Conservation (phyloP, 192 early-diverging fungal genomes). For the Coemansia sp. region DNA sequence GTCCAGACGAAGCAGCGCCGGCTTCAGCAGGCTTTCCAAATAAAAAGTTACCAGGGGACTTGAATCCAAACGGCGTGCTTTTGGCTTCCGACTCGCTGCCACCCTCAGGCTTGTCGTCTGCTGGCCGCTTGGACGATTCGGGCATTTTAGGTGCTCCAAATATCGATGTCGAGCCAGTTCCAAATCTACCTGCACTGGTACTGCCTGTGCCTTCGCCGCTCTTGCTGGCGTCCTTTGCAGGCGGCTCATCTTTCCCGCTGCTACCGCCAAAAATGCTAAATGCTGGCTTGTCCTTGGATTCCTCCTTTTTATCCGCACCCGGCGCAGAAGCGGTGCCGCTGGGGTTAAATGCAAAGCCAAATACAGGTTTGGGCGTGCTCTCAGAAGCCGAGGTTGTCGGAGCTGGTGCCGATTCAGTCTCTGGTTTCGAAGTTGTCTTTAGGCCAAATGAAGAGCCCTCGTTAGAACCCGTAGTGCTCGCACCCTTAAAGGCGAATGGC, state of each 20-base stretch:
- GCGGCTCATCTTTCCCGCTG: neutral
- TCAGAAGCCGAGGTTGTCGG: neutral
- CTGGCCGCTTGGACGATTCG: neutral
- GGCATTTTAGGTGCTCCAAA: conserved; percentile 14
- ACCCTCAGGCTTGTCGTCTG: neutral
- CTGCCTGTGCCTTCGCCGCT: neutral
- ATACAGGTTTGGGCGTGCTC: conserved; percentile 17
- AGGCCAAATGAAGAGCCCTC: conserved; percentile 6
- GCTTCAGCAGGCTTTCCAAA: conserved; percentile 19
- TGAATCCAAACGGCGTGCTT: conserved; percentile 7
- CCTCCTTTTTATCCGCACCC: neutral
- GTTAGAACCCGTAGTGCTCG: neutral
- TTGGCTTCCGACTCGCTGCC: conserved; percentile 2
- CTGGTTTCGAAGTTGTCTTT: neutral
- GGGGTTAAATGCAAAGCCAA: conserved; percentile 19
- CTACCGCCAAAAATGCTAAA: conserved; percentile 1
- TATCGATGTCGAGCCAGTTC: neutral
- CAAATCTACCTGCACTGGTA: neutral
- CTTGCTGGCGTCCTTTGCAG: neutral
- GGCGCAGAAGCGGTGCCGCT: neutral
- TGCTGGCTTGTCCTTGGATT: neutral
- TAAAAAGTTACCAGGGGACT: conserved; percentile 10
- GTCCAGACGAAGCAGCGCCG: neutral
- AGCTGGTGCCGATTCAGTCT: neutral
- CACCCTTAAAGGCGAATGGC: neutral